Evolutionary conservation across 768 basidiomycete species (phyloP).

Genomic region (Collybiopsis luxurians): DNA sequence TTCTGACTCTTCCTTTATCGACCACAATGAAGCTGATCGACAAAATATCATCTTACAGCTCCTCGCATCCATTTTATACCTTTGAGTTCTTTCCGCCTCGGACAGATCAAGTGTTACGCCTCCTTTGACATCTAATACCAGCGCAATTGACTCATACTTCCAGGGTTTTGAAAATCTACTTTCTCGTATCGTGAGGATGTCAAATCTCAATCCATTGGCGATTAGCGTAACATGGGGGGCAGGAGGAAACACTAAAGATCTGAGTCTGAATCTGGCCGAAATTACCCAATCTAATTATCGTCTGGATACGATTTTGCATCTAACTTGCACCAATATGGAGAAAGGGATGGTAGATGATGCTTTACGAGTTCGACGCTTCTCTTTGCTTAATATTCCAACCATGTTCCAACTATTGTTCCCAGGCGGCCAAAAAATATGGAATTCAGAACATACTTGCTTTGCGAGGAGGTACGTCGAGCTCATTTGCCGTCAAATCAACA

Average conservation of each 20-base stretch:
- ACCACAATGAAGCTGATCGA: conserved; percentile 70
- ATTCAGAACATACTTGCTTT: conserved; percentile 91
- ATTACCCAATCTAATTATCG: conserved; percentile 71
- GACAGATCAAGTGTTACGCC: conserved; percentile 70
- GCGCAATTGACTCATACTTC: conserved; percentile 7
- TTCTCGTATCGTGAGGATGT: conserved; percentile 80
- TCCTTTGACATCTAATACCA: conserved; percentile 2
- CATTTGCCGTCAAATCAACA: not conserved
- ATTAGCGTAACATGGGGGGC: conserved; percentile 98
- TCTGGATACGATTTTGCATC: conserved; percentile 86
- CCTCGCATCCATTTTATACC: conserved; percentile 74
- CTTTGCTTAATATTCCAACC: conserved; percentile 9
- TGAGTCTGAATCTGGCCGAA: conserved; percentile 83
- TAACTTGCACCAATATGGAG: conserved; percentile 98
- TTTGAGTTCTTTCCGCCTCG: conserved; percentile 98
- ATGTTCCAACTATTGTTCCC: conserved; percentile 6
- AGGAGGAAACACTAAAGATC: conserved; percentile 86
- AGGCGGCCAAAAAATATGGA: conserved; percentile 79
- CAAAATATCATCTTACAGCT: conserved; percentile 49
- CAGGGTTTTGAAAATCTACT: conserved; percentile 92
- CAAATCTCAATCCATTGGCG: conserved; percentile 74
- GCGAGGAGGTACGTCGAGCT: conserved; percentile 67
- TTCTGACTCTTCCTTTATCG: too few relatives aligned
- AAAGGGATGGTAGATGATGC: conserved; percentile 82
- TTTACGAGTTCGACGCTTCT: conserved; percentile 78